Conservation (phyloP, 2,329 filamentous ascomycete genomes). For the Aspergillus ochraceus region DNA sequence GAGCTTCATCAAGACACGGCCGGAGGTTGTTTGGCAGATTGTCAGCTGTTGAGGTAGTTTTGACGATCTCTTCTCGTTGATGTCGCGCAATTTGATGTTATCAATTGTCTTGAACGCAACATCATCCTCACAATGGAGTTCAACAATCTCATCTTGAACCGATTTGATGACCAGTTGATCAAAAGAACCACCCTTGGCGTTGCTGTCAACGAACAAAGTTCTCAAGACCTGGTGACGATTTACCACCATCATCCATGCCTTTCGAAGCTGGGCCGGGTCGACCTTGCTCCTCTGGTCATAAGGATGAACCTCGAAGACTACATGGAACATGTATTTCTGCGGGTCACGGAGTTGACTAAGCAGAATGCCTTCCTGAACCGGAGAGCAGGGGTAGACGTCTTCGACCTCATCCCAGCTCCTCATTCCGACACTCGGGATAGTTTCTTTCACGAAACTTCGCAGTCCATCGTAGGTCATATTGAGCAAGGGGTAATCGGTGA, state of each 20-base stretch:
- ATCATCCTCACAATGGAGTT: slow-evolving; percentile 31
- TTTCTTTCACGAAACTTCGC: slow-evolving; percentile 33
- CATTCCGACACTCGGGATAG: slow-evolving; percentile 38
- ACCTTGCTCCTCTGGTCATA: slow-evolving; percentile 17
- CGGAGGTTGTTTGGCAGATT: slow-evolving; percentile 32
- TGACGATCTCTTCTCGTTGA: slow-evolving; percentile 23
- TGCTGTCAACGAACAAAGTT: slow-evolving; percentile 37
- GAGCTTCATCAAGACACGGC: slow-evolving; percentile 34
- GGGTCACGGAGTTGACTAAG: slow-evolving; percentile 39
- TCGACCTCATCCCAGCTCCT: slow-evolving; percentile 29
- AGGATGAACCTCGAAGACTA: slow-evolving; percentile 34
- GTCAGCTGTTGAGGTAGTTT: slow-evolving; percentile 37
- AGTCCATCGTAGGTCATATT: slow-evolving; percentile 43
- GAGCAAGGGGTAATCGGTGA: slow-evolving; percentile 47
- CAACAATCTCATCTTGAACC: slow-evolving; percentile 24
- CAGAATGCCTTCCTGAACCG: slow-evolving; percentile 39
- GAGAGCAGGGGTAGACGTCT: slow-evolving; percentile 38
- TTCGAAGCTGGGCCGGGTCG: slow-evolving; percentile 28
- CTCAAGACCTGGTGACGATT: slow-evolving; percentile 34
- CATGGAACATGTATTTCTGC: slow-evolving; percentile 37
- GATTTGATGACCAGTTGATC: slow-evolving; percentile 39
- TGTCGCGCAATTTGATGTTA: slow-evolving; percentile 27
- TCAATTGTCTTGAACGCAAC: slow-evolving; percentile 28
- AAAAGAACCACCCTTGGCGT: slow-evolving; percentile 34
- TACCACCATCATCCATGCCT: slow-evolving; percentile 35